Evolutionary conservation across 140 eudicot species (phyloP), one percentile per base, ranked within the genome.

Genomic region (Senecio squalidus): DNA sequence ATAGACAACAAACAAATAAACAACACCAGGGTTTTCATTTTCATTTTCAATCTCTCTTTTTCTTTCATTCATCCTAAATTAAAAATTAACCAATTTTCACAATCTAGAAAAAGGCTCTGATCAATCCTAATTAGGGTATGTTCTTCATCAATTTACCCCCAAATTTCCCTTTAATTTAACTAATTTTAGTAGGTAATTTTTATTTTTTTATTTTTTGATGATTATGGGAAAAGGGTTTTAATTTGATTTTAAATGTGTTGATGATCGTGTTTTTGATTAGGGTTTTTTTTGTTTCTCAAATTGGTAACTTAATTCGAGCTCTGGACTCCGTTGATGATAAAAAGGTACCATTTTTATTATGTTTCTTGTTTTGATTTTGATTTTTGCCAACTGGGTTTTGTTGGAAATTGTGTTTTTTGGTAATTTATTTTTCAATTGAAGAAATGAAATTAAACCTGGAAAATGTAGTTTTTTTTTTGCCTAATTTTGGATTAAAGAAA

Each of bases 311-410:
- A 61, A 68, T 68, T 31, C 63, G 49, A 75, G 80, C 72, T 75
- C 76, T 28, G 76, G 72, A 70, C 66, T 57, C 62, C 17, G 76
- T 77, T 81, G 76, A 81, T 81, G 88, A 68, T 70, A 74, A 74
- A 70, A 82, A 78, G 89, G 89, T 77, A 69, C 72, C 34, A 10
- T 27, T 34, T 75, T 75, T 51, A 4, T 33, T 38, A 58, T 50
- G 23, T 16, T 52, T 74, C 67, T 1, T 30, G 49, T 29, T 62
- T 27, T 13, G n/a, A 9, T 34, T 46, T 55, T 46, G 11, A 56
- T 46, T 63, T 46, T 72, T 36, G 16, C 3, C 9, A 72, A 64
- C 61, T 72, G 67, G 66, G 53, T 55, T 64, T 52, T 71, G 55
- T 25, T 0, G 67, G 21, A 72, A 72, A 38, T 36, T 66, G 46